Percentiles rank a stretch among this genome's conserved stretches.
Evolutionary conservation across 2,329 filamentous ascomycete genomes (phyloP).

Genomic region (Verticillium isaacii): DNA sequence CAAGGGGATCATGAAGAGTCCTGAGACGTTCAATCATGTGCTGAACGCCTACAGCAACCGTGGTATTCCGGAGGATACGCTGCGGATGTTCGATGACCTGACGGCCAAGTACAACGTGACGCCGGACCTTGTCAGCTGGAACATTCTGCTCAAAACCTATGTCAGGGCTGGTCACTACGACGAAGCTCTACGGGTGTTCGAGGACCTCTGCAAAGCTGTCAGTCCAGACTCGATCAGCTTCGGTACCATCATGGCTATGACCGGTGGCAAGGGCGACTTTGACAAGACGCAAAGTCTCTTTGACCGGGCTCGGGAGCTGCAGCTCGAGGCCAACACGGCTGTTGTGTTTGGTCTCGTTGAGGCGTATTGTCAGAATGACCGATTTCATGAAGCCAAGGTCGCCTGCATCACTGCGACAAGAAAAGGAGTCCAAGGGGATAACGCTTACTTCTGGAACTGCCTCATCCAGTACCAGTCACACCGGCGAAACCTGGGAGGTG

Average conservation of each 20-base stretch:
- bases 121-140: slow-evolving; percentile 64
- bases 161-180: slow-evolving; percentile 60
- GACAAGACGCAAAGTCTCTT: slow-evolving; percentile 63
- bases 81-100: slow-evolving; percentile 60
- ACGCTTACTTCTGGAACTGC: slow-evolving; percentile 72
- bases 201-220: slow-evolving; percentile 45
- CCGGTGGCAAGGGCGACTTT: slow-evolving; percentile 67
- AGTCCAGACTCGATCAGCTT: slow-evolving; percentile 62
- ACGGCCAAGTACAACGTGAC: slow-evolving; percentile 45
- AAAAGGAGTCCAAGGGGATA: slow-evolving; percentile 40
- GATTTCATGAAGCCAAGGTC: slow-evolving; percentile 29
- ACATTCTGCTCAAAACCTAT: slow-evolving; percentile 70
- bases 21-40: slow-evolving; percentile 48
- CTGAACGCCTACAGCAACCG: slow-evolving; percentile 67
- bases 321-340: slow-evolving; percentile 52
- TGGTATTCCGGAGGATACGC: slow-evolving; percentile 57
- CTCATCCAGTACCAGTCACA: slow-evolving; percentile 66
- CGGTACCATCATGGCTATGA: slow-evolving; percentile 68
- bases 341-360: slow-evolving; percentile 54
- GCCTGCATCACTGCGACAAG: slow-evolving; percentile 44
- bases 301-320: slow-evolving; percentile 54
- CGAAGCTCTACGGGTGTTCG: slow-evolving; percentile 61
- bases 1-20: slow-evolving; percentile 24
- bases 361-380: slow-evolving; percentile 50
- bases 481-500: slow-evolving; percentile 46